Base-by-base conservation (phyloP, 2,329 filamentous ascomycete genomes). In the Cryphonectria naterciae region DNA sequence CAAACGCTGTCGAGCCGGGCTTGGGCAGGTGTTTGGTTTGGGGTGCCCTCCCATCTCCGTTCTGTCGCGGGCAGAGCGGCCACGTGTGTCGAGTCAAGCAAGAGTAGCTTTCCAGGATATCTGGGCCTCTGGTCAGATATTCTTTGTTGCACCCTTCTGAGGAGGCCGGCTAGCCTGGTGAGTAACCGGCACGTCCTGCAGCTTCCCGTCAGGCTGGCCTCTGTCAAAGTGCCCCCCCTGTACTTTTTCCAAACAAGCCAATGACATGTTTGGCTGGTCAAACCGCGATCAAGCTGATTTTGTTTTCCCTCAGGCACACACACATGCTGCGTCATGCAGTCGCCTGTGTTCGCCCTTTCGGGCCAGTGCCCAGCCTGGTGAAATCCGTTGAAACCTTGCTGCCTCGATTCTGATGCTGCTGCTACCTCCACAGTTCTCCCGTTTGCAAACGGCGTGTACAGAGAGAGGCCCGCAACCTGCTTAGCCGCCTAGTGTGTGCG, bases 21-120 rank as follows among this genome's bases (percentile, higher is more conserved):
- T 58, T 49, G 19, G 63, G 32, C 66, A 65, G 61, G 17, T 68
- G 70, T 68, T 37, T 67, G 63, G 41, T 61, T 11, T 65, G 58
- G 43, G 65, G 46, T 58, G 39, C 58, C 32, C 65, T 54, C 67
- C 60, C 65, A 35, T 71, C 68, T 43, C 70, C 74, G 56, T 69
- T 68, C 70, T 35, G 73, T 73, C 75, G 73, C 74, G 71, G 76
- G 72, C 73, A 75, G 78, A 76, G 76, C 77, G 75, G 81, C 83
- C 84, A 86, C 83, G 83, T 86, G 84, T 85, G 84, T 85, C 85
- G 85, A 87, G 85, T 87, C 85, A 82, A 83, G 80, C 78, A 80
- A 82, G 79, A 76, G 78, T 75, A 70, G 61, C 67, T 77, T 76
- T 76, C 77, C 77, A 73, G 77, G 76, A 77, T 78, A 77, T 77